These are phyloP conservation scores for Aspergillus carbonarius DNA, from an alignment of 2,329 filamentous ascomycete genomes.

Conservation along the genomic window DNA sequence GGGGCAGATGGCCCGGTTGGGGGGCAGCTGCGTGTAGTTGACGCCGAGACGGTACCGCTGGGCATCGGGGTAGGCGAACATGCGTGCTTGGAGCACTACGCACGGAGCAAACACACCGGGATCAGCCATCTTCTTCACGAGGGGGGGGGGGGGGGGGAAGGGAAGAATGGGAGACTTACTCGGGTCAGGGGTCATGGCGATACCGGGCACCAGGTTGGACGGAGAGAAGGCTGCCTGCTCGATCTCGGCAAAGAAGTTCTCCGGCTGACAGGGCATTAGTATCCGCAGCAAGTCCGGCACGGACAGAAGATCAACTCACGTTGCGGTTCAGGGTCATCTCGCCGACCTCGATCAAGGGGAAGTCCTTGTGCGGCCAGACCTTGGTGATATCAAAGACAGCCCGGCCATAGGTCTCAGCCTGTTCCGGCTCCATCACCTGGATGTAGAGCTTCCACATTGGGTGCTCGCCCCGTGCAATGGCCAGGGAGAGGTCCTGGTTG, in stretches of 20 bases:
- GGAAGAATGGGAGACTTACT: constrained; percentile 25
- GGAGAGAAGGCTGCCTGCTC: constrained; percentile 69
- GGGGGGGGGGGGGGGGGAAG: too few relatives aligned
- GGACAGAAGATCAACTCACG: constrained; percentile 21
- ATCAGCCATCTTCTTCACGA: too few relatives aligned
- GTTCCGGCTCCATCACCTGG: constrained; percentile 55
- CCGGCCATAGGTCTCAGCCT: constrained; percentile 49
- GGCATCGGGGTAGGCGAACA: constrained; percentile 62
- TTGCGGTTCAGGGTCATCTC: constrained; percentile 54
- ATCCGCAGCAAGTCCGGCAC: neutral
- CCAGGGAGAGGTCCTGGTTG: constrained; percentile 60
- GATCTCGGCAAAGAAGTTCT: constrained; percentile 66
- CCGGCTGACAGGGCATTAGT: constrained; percentile 24
- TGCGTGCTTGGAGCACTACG: constrained; percentile 57
- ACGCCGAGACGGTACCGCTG: constrained; percentile 43
- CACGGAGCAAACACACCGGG: too few relatives aligned
- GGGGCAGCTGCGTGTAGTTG: constrained; percentile 44
- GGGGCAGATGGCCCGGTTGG: constrained; percentile 36
- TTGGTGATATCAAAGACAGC: constrained; percentile 60
- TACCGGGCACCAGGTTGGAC: constrained; percentile 62
- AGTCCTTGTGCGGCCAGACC: constrained; percentile 53
- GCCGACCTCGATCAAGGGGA: constrained; percentile 51
- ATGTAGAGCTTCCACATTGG: constrained; percentile 58
- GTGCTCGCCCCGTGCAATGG: constrained; percentile 58
- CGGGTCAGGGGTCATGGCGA: constrained; percentile 63